Conservation (phyloP, 257 asterid species). For the Salvia splendens region DNA sequence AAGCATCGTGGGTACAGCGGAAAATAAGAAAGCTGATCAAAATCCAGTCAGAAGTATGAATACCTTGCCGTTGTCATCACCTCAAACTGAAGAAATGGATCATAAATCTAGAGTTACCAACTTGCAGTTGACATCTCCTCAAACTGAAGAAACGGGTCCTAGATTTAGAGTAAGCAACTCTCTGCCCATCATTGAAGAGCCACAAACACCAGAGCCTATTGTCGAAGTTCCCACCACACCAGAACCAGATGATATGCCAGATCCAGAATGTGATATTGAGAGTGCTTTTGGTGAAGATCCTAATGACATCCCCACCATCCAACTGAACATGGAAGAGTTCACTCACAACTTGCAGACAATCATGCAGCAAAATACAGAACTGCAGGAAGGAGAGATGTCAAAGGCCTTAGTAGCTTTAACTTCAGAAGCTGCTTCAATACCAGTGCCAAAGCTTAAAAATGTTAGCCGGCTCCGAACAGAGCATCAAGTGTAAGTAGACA, state of each 20-base stretch:
- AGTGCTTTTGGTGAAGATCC: conserved; percentile 53
- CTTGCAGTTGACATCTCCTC: conserved; percentile 68
- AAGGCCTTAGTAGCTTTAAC: conserved; percentile 85
- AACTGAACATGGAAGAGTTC: conserved; percentile 77
- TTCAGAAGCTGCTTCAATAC: conserved; percentile 85
- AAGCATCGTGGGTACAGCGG: conserved; percentile 52
- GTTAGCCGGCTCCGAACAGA: conserved; percentile 91
- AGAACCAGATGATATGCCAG: conserved; percentile 54
- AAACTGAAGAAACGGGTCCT: conserved; percentile 35
- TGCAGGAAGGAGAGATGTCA: conserved; percentile 71
- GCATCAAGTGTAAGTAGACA: conserved; percentile 84
- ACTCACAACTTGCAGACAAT: conserved; percentile 74
- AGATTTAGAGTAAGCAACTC: conserved; percentile 41
- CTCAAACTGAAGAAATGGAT: conserved; percentile 42
- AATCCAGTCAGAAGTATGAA: conserved; percentile 40
- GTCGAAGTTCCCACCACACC: conserved; percentile 77
- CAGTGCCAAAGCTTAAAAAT: conserved; percentile 85
- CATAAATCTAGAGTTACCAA: conserved; percentile 25
- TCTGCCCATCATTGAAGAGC: conserved; percentile 73
- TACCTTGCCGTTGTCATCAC: conserved; percentile 65
- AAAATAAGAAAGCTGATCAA: conserved; percentile 44
- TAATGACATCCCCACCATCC: conserved; percentile 83
- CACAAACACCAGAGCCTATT: conserved; percentile 54
- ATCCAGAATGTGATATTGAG: conserved; percentile 63
- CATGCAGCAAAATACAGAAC: conserved; percentile 60